These are phyloP conservation scores for Dendrostoma leiphaemia DNA, from an alignment of 2,329 filamentous ascomycete genomes.

Conservation along the genomic window DNA sequence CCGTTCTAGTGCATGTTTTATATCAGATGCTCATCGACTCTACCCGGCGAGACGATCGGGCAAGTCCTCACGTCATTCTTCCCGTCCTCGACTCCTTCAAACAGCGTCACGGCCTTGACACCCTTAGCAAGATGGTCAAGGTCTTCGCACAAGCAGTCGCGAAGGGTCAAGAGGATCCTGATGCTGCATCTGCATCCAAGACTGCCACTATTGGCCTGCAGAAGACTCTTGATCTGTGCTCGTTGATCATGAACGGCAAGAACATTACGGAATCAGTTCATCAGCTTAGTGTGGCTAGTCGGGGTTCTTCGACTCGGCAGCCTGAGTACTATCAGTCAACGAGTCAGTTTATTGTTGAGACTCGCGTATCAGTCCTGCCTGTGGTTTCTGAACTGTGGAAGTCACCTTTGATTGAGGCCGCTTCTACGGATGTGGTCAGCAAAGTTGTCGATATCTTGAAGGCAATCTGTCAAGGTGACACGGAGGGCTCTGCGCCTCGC, in stretches of 20 bases:
- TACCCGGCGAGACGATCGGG: conserved; percentile 43
- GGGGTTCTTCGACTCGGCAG: conserved; percentile 38
- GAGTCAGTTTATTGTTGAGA: conserved; percentile 79
- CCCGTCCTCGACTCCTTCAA: conserved; percentile 86
- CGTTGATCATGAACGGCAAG: conserved; percentile 73
- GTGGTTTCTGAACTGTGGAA: conserved; percentile 80
- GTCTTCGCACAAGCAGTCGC: conserved; percentile 61
- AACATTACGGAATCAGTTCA: conserved; percentile 74
- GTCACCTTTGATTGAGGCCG: conserved; percentile 77
- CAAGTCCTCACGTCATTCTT: conserved; percentile 58
- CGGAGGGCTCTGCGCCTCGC: conserved; percentile 65
- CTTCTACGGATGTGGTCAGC: conserved; percentile 72
- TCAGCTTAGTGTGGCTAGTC: conserved; percentile 41
- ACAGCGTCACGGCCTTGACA: conserved; percentile 71
- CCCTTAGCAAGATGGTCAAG: conserved; percentile 69
- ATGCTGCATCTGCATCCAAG: conserved; percentile 42
- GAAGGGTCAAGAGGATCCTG: conserved; percentile 34
- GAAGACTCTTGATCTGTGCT: conserved; percentile 81
- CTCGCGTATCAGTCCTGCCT: conserved; percentile 77
- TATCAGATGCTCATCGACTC: conserved; percentile 77
- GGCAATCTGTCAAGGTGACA: conserved; percentile 72
- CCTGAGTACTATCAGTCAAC: conserved; percentile 43
- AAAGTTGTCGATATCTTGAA: conserved; percentile 82
- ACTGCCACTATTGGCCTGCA: conserved; percentile 63
- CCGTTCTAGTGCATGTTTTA: conserved; percentile 74